These are phyloP conservation scores for Microcos paniculata DNA, from an alignment of 345 rosid species.

Conservation along the genomic window DNA sequence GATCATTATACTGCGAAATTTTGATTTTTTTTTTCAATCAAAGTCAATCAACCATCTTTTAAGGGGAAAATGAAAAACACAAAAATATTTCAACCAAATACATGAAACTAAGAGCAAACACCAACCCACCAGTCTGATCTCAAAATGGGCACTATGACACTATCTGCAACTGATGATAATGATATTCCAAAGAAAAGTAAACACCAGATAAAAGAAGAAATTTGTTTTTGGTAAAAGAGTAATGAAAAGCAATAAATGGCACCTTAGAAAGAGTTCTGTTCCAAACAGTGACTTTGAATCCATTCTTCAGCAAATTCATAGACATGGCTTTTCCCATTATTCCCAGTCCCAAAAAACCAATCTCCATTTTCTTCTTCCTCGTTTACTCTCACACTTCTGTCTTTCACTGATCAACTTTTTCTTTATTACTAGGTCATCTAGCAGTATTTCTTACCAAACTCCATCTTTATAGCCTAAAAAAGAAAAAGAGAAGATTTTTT, in stretches of 20 bases:
- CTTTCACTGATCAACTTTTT: neutral
- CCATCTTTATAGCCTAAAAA: neutral
- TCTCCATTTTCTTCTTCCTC: conserved; percentile 56
- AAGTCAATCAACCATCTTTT: neutral
- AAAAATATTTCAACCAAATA: neutral
- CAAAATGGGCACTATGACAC: neutral
- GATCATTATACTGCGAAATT: neutral
- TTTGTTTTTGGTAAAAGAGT: neutral
- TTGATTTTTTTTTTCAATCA: neutral
- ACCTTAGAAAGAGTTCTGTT: conserved; percentile 95
- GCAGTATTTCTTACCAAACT: neutral
- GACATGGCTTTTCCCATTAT: conserved; percentile 99
- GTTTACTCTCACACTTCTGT: conserved; percentile 15
- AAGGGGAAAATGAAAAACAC: neutral
- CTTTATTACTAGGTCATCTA: neutral
- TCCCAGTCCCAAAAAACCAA: conserved; percentile 90
- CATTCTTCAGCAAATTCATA: conserved; percentile 68
- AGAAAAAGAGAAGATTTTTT: neutral
- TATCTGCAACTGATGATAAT: neutral
- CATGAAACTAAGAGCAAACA: neutral
- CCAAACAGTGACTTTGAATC: conserved; percentile 95
- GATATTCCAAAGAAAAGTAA: neutral
- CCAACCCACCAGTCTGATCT: neutral
- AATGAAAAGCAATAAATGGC: neutral
- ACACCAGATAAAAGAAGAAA: neutral